Conservation (phyloP, 2,329 filamentous ascomycete genomes). For the Talaromyces sp. region DNA sequence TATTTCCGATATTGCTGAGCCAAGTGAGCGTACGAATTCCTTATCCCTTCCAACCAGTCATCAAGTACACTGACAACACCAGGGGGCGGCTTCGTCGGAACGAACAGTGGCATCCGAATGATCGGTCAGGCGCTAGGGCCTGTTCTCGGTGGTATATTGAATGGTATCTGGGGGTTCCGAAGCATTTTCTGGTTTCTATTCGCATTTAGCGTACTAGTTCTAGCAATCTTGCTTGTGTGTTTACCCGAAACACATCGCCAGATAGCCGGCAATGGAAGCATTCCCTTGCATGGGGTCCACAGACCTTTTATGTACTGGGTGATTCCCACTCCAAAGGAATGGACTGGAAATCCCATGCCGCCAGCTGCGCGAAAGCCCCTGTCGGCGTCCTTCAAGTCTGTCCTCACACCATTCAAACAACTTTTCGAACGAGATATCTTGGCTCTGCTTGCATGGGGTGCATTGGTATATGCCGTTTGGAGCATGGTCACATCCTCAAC, state of each 20-base stretch:
- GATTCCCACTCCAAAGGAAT: neutral
- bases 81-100: neutral
- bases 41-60: neutral
- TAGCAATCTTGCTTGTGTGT: constrained; percentile 15
- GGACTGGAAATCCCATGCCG: neutral
- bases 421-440: constrained; percentile 24
- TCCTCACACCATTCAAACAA: neutral
- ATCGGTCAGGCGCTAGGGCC: constrained; percentile 23
- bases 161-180: constrained; percentile 20
- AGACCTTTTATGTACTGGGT: constrained; percentile 5
- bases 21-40: constrained; percentile 15
- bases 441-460: constrained; percentile 27
- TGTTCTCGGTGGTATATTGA: constrained; percentile 24
- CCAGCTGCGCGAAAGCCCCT: neutral
- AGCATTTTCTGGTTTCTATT: constrained; percentile 29
- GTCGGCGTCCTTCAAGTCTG: neutral
- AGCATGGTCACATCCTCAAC: constrained; percentile 31
- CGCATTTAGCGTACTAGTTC: constrained; percentile 17
- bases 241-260: constrained; percentile 29
- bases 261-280: constrained; percentile 27
- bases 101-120: constrained; percentile 10
- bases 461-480: constrained; percentile 27
- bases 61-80: neutral
- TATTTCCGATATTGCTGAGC: constrained; percentile 25
- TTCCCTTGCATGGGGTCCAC: constrained; percentile 13